Evolutionary conservation across 106 monocot genomes (phyloP).

Genomic region (Dendrobium catenatum): DNA sequence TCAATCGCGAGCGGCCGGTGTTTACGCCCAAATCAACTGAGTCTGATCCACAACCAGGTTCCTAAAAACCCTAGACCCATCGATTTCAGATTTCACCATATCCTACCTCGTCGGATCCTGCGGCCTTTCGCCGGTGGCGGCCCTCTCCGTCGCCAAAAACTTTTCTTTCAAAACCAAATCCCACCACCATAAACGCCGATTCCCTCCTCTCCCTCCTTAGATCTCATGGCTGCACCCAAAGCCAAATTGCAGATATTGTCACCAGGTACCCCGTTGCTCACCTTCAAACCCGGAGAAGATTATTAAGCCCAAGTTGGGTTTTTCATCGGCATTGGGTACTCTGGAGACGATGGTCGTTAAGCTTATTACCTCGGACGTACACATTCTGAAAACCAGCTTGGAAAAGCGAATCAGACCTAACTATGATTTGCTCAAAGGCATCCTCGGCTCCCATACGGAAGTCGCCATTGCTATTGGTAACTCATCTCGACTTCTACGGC

Average conservation of each 20-base stretch:
- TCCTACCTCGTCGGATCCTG: not conserved
- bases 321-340: conserved; percentile 14
- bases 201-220: conserved; percentile 15
- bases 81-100: not conserved
- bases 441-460: conserved; percentile 4
- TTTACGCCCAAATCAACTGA: too few relatives aligned
- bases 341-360: conserved; percentile 4
- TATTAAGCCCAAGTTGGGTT: conserved; percentile 37
- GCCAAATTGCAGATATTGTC: conserved; percentile 22
- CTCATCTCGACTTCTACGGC: not conserved
- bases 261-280: conserved; percentile 18
- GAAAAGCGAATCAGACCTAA: conserved; percentile 7
- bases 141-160: not conserved
- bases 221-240: conserved; percentile 19
- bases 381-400: conserved; percentile 5
- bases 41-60: not conserved
- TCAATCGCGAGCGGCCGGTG: too few relatives aligned
- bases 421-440: conserved; percentile 1
- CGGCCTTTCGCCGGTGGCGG: not conserved
- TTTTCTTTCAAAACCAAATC: not conserved
- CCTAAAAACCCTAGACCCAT: not conserved
- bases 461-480: not conserved
- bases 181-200: not conserved
- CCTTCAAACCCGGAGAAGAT: conserved; percentile 6
- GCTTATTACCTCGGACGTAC: not conserved